Conservation (phyloP, 208 protist species). For the Leishmania gerbilli region DNA sequence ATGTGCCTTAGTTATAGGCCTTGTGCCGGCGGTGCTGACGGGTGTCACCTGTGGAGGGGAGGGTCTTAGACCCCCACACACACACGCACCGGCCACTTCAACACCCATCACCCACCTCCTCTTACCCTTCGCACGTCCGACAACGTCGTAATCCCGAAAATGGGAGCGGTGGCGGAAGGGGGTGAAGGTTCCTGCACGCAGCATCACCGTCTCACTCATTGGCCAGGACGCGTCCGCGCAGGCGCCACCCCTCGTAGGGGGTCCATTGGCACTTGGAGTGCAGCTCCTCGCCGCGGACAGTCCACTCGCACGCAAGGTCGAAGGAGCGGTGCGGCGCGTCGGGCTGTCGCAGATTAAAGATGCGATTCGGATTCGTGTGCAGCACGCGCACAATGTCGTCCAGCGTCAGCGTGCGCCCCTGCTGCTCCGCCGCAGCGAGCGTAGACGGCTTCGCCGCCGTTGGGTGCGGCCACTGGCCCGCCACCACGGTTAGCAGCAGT, state of each 20-base stretch:
- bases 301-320: constrained; percentile 52
- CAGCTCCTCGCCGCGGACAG: constrained; percentile 60
- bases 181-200: not conserved
- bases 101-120: no score
- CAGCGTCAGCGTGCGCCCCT: constrained; percentile 30
- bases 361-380: constrained; percentile 80
- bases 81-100: no score
- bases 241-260: constrained; percentile 79
- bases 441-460: constrained; percentile 48
- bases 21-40: no score
- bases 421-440: constrained; percentile 30
- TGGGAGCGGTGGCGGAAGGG: not conserved
- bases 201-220: not conserved
- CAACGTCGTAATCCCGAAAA: not conserved
- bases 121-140: no score
- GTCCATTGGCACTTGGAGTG: constrained; percentile 87
- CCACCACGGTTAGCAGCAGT: constrained; percentile 86
- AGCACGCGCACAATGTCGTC: constrained; percentile 69
- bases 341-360: constrained; percentile 55
- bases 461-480: constrained; percentile 74
- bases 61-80: no score
- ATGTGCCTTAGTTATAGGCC: no score
- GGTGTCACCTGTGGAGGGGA: no score
- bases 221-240: constrained; percentile 55
- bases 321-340: constrained; percentile 40